Percentiles rank a stretch among this genome's conserved stretches.
Evolutionary conservation across 352 stramenopile species (phyloP).

Genomic region (Pythium chondricola): DNA sequence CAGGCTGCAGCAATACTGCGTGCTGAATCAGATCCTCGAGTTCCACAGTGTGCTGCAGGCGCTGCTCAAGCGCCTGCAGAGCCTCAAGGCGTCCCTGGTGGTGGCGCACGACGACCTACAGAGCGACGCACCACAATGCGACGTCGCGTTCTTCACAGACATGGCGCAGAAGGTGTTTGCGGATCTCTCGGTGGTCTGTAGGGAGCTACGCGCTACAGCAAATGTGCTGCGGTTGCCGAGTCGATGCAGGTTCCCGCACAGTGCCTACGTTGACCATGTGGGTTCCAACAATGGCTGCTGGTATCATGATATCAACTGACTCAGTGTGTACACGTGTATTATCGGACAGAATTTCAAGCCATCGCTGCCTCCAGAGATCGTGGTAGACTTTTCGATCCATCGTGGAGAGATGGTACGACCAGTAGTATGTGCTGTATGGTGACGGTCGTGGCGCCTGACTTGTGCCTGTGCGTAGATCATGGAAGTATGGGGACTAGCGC

Average conservation of each 20-base stretch:
- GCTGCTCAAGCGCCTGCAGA: constrained; percentile 39
- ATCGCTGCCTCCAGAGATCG: constrained; percentile 54
- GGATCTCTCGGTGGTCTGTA: constrained; percentile 43
- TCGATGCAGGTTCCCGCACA: constrained; percentile 74
- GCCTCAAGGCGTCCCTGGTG: constrained; percentile 45
- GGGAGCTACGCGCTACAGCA: constrained; percentile 58
- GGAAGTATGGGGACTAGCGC: constrained; percentile 58
- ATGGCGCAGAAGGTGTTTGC: constrained; percentile 42
- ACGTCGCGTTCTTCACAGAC: constrained; percentile 53
- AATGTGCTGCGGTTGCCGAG: constrained; percentile 72
- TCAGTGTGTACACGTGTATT: background rate
- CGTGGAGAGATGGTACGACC: constrained; percentile 58
- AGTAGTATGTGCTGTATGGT: background rate
- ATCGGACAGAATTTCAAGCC: constrained; percentile 59
- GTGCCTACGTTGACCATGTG: constrained; percentile 74
- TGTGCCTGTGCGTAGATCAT: constrained; percentile 38
- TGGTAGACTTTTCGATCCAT: constrained; percentile 82
- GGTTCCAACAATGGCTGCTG: constrained; percentile 1
- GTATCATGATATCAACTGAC: background rate
- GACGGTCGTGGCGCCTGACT: background rate
- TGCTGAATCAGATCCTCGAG: constrained; percentile 82
- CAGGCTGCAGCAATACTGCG: constrained; percentile 77
- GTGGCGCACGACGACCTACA: constrained; percentile 34
- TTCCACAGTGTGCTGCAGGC: constrained; percentile 66
- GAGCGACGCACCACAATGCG: constrained; percentile 30